phyloP scores from a whole-genome alignment of 352 stramenopile species.

The Globisporangium paroecandrum region DNA sequence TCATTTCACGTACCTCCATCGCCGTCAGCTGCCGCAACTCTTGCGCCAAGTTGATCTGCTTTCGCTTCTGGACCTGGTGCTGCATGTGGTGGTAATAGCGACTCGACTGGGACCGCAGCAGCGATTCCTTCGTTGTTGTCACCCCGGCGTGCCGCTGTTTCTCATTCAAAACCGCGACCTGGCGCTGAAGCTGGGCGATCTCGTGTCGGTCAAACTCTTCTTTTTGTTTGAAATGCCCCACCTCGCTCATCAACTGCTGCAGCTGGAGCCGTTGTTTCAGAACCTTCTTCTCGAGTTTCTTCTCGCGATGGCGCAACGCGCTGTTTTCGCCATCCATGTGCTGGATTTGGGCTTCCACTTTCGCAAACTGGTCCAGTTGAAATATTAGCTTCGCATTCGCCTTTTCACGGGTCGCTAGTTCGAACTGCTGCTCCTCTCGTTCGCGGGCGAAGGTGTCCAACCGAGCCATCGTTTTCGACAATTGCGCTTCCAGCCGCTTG shows the following conservation, averaged over 20 bases:
- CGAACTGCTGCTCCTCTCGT: slow-evolving; percentile 3
- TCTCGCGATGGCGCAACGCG: slow-evolving; percentile 11
- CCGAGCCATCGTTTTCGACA: background rate
- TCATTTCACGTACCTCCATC: slow-evolving; percentile 37
- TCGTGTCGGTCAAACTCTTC: slow-evolving; percentile 25
- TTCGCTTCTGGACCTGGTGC: slow-evolving; percentile 26
- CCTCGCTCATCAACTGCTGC: slow-evolving; percentile 22
- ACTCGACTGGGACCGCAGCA: slow-evolving; percentile 7
- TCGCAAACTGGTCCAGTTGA: slow-evolving; percentile 22
- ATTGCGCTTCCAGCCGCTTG: slow-evolving; percentile 9
- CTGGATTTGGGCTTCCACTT: slow-evolving; percentile 21
- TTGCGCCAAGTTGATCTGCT: slow-evolving; percentile 31
- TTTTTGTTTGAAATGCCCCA: slow-evolving; percentile 13
- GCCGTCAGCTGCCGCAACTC: slow-evolving; percentile 33
- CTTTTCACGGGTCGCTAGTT: slow-evolving; percentile 9
- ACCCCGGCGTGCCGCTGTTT: slow-evolving; percentile 19
- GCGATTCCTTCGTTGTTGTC: slow-evolving; percentile 8
- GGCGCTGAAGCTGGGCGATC: slow-evolving; percentile 24
- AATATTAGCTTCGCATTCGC: slow-evolving; percentile 5
- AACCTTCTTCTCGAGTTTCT: slow-evolving; percentile 27
- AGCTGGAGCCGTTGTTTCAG: slow-evolving; percentile 32
- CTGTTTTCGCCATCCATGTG: slow-evolving; percentile 18
- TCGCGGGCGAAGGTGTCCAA: background rate
- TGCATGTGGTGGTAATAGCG: slow-evolving; percentile 23
- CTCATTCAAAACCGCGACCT: slow-evolving; percentile 31